Base-by-base conservation (phyloP, 1,284 basidiomycete species). In the Spongiforma sp. region DNA sequence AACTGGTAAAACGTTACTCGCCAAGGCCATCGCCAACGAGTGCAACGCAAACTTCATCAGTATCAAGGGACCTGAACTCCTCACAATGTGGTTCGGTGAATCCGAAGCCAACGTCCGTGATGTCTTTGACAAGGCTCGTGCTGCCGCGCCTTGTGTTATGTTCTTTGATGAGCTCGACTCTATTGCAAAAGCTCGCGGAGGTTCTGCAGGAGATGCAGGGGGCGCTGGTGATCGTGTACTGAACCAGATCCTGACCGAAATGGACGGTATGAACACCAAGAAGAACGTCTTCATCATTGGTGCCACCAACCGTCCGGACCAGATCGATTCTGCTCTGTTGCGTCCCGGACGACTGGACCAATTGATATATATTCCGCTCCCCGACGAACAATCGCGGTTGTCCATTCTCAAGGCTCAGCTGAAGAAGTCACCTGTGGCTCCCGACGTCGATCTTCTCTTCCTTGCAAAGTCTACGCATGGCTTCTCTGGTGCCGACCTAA, bases 11-110 rank as follows among this genome's bases (percentile, higher is more conserved):
- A 98, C 95, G 43, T 79, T 98, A 67, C 86, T 98, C 64, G 96
- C 96, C 63, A 98, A 98, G 84, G 96, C 96, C 59, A 99, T 99
- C 75, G 98, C 98, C 71, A 98, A 99, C 79, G 98, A 99, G 84
- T 99, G 96, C 78, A 96, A 99, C 79, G 97, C 97, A 81, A 99
- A 99, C 85, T 97, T 98, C 72, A 96, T 98, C 82, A 93, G 90
- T 70, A 96, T 97, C 85, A 95, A 95, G 87, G 96, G 96, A 68
- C 96, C 96, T 69, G 96, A 99, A 81, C 86, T 99, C 24, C 88
- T 96, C 46, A 99, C 96, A 15, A 99, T 99, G 98, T 99, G 97
- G 97, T 99, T 99, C 81, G 98, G 98, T 89, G 98, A 99, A 84
- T 98, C 96, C 9, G 98, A 99, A 81, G 97, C 97, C 69, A 99